A percentile compares a stretch with the other conserved stretches of the same genome.
These are phyloP conservation scores for Leptoxyphium fumago DNA, from an alignment of 2,329 filamentous ascomycete genomes.

Conservation along the genomic window DNA sequence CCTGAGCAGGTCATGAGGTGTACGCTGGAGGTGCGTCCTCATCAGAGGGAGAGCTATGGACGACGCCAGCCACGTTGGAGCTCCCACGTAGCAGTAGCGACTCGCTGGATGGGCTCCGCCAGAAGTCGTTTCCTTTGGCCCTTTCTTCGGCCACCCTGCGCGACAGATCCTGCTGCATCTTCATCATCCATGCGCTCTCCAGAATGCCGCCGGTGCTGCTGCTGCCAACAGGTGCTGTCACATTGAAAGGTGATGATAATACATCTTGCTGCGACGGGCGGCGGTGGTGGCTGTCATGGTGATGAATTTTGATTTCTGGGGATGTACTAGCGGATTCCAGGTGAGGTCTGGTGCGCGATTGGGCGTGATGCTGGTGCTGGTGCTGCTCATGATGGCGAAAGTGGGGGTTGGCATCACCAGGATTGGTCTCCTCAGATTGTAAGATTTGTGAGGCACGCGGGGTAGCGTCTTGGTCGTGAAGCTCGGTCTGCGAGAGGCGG, in stretches of 20 bases:
- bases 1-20: slow-evolving; percentile 12
- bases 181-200: slow-evolving; percentile 75
- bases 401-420: not conserved
- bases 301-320: slow-evolving; percentile 5
- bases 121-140: slow-evolving; percentile 16
- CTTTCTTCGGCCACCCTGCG: slow-evolving; percentile 81
- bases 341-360: not conserved
- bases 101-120: not conserved
- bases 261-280: no score
- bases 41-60: no score
- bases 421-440: not conserved
- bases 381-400: not conserved
- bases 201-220: slow-evolving; percentile 40
- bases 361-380: not conserved
- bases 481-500: slow-evolving; percentile 3
- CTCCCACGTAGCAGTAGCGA: not conserved
- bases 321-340: not conserved
- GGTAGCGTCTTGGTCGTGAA: slow-evolving; percentile 4
- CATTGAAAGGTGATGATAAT: not conserved
- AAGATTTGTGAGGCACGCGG: slow-evolving; percentile 3
- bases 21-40: slow-evolving; percentile 18
- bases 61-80: slow-evolving; percentile 3
- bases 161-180: slow-evolving; percentile 88
- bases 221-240: not conserved
- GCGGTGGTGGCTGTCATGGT: not conserved